phyloP scores from a whole-genome alignment of 2,329 filamentous ascomycete genomes.

The Verticillium isaacii region DNA sequence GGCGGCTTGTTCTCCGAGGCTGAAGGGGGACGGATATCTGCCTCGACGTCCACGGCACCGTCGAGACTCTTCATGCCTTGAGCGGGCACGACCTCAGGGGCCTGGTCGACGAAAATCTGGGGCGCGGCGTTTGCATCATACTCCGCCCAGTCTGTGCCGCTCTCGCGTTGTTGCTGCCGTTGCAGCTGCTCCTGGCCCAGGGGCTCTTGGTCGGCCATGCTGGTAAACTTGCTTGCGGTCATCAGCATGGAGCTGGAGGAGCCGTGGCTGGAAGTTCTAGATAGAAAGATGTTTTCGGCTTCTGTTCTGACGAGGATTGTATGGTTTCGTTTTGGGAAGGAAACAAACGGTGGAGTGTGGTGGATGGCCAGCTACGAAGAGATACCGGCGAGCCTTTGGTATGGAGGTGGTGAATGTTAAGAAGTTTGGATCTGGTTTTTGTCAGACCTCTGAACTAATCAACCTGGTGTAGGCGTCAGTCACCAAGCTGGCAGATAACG shows the following conservation, averaged over 20 bases:
- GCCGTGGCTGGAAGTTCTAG: too few species aligned
- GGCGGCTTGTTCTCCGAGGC: background rate
- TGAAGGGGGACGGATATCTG: background rate
- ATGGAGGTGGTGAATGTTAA: background rate
- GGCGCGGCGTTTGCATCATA: slow-evolving; percentile 6
- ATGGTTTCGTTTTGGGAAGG: background rate
- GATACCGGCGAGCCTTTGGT: background rate
- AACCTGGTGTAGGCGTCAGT: too few species aligned
- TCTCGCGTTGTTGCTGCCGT: background rate
- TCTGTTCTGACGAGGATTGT: background rate
- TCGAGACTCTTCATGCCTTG: background rate
- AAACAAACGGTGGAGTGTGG: background rate
- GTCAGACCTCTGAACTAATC: too few species aligned
- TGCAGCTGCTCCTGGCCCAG: too few species aligned
- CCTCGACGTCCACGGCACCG: background rate
- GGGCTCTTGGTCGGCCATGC: too few species aligned
- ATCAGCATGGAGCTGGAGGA: too few species aligned
- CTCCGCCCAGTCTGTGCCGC: slow-evolving; percentile 2
- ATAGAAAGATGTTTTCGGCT: background rate
- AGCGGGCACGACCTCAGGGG: slow-evolving; percentile 8
- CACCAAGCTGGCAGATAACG: too few species aligned
- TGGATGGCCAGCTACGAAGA: background rate
- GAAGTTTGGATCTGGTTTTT: too few species aligned
- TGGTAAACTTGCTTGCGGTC: too few species aligned
- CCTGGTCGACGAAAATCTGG: slow-evolving; percentile 5